A percentile compares a stretch with the other conserved stretches of the same genome.
These are phyloP conservation scores for Penicillium digitatum DNA, from an alignment of 2,329 filamentous ascomycete genomes.

Conservation along the genomic window DNA sequence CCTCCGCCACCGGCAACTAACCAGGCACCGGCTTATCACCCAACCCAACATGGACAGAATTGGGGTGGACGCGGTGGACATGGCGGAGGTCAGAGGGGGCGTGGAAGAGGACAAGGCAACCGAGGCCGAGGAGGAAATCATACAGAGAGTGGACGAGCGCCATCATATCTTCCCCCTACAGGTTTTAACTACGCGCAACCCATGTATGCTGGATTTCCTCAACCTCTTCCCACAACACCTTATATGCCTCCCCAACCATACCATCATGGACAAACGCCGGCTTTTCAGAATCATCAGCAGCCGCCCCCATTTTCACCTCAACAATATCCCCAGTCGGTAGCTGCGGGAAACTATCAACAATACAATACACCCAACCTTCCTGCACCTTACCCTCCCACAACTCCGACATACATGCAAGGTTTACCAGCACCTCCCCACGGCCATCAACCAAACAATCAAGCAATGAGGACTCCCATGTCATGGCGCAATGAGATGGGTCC, in stretches of 20 bases:
- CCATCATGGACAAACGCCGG: constrained; percentile 21
- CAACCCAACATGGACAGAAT: constrained; percentile 30
- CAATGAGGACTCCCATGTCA: constrained; percentile 54
- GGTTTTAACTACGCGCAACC: constrained; percentile 29
- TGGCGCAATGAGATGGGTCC: constrained; percentile 53
- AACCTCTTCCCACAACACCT: constrained; percentile 24
- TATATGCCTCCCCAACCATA: constrained; percentile 28
- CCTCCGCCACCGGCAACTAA: constrained; percentile 30
- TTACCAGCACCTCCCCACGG: constrained; percentile 24
- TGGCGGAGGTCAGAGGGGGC: constrained; percentile 18
- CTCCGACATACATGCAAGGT: constrained; percentile 17
- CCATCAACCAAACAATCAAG: constrained; percentile 26
- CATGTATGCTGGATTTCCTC: constrained; percentile 32
- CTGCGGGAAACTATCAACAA: constrained; percentile 25
- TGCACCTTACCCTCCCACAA: constrained; percentile 20
- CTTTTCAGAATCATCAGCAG: constrained; percentile 23
- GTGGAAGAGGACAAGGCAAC: constrained; percentile 36
- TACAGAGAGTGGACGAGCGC: constrained; percentile 13
- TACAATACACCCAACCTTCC: constrained; percentile 27
- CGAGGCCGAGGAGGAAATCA: constrained; percentile 25
- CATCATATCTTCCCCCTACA: constrained; percentile 22
- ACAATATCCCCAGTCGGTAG: constrained; percentile 27
- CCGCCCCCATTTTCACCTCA: constrained; percentile 21
- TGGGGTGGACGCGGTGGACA: constrained; percentile 28
- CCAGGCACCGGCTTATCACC: constrained; percentile 20